Conservation (phyloP, 305 asterid genomes). For the Ilex paraguariensis region DNA sequence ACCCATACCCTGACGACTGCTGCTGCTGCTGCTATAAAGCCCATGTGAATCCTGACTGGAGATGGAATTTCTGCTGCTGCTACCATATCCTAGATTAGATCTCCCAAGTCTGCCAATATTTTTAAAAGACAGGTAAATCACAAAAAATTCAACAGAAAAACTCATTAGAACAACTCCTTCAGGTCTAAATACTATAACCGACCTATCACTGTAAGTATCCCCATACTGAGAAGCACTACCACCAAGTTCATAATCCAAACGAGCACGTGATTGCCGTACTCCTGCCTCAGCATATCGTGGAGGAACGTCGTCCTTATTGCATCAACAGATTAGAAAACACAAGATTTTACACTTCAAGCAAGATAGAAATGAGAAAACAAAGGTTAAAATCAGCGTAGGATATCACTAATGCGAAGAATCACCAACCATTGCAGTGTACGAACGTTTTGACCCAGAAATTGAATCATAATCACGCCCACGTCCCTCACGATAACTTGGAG, state of each 20-base stretch:
- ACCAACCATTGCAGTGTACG: conserved; percentile 72
- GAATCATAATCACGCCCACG: conserved; percentile 75
- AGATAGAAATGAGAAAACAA: neutral
- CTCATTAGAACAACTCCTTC: neutral
- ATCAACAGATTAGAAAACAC: conserved; percentile 15
- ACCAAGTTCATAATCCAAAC: conserved; percentile 74
- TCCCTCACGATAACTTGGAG: conserved; percentile 66
- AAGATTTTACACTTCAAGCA: neutral
- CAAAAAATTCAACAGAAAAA: too few species aligned
- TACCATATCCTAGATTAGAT: conserved; percentile 71
- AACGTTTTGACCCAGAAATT: conserved; percentile 83
- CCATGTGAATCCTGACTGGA: conserved; percentile 84
- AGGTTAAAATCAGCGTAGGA: neutral
- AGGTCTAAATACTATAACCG: conserved; percentile 1
- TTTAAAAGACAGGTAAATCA: conserved; percentile 2
- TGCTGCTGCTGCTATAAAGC: conserved; percentile 27
- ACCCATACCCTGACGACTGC: conserved; percentile 72
- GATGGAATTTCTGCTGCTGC: conserved; percentile 66
- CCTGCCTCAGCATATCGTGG: conserved; percentile 78
- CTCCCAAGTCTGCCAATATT: conserved; percentile 57
- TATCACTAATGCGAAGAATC: conserved; percentile 1
- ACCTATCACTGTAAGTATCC: conserved; percentile 88
- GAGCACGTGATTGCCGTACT: conserved; percentile 86
- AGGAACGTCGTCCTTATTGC: conserved; percentile 73
- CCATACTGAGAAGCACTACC: conserved; percentile 74